These are phyloP conservation scores for Oryza glumipatula DNA, from an alignment of 176 grass and related monocot genomes.

Conservation along the genomic window DNA sequence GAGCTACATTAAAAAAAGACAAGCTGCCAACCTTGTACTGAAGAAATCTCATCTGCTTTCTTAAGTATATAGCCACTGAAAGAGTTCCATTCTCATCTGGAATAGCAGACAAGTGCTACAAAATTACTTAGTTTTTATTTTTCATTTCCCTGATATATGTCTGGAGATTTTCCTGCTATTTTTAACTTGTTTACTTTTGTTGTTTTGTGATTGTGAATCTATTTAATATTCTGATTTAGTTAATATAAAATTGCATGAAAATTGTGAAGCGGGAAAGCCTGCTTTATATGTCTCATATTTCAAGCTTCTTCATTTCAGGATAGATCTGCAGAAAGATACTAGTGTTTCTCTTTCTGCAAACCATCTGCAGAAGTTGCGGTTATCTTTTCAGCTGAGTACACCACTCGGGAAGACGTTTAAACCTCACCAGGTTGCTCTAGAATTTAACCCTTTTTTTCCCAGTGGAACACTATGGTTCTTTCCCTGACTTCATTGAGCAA, in stretches of 20 bases:
- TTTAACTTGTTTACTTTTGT: neutral
- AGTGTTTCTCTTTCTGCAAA: constrained; percentile 73
- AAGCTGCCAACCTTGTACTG: neutral
- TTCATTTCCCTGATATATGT: neutral
- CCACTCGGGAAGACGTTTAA: constrained; percentile 80
- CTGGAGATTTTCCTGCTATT: neutral
- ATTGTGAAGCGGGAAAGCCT: neutral
- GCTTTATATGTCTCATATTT: constrained; percentile 28
- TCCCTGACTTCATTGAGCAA: constrained; percentile 37
- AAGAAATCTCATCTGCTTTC: neutral
- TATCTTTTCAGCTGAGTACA: constrained; percentile 83
- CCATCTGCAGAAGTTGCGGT: constrained; percentile 80
- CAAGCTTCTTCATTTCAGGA: constrained; percentile 52
- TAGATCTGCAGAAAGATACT: constrained; percentile 78
- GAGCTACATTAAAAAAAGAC: neutral
- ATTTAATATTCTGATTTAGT: neutral
- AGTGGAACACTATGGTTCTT: neutral
- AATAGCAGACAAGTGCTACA: neutral
- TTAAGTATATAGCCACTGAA: neutral
- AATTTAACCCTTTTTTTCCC: neutral
- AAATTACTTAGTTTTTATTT: neutral
- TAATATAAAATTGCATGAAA: constrained; percentile 2
- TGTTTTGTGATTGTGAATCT: neutral
- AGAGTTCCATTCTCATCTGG: constrained; percentile 5
- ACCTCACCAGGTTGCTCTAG: constrained; percentile 77